Evolutionary conservation across 179 eudicot genomes (phyloP).

Genomic region (Drosera spatulata): DNA sequence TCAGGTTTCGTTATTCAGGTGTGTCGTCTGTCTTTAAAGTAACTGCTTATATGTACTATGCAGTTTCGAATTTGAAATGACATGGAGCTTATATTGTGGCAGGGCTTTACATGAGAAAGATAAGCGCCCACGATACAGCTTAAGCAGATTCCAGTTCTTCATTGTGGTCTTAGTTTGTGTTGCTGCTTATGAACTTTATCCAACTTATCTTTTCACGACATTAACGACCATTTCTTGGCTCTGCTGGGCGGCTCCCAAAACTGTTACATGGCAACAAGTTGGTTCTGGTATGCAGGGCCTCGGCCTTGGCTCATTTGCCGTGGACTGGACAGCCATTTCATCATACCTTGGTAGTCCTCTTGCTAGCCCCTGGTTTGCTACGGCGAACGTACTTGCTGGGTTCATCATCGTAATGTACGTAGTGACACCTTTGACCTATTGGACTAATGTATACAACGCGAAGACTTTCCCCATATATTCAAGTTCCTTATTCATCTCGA

Average conservation of each 20-base stretch:
- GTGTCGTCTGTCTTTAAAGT: not conserved
- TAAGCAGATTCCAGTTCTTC: constrained; percentile 34
- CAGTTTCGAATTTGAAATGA: not conserved
- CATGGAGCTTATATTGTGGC: constrained; percentile 1
- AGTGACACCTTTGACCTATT: constrained; percentile 24
- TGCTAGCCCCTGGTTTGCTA: constrained; percentile 47
- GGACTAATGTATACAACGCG: constrained; percentile 22
- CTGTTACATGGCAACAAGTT: constrained; percentile 22
- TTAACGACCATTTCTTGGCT: constrained; percentile 32
- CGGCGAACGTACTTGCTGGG: constrained; percentile 28
- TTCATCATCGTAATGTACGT: constrained; percentile 22
- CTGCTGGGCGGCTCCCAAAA: constrained; percentile 27
- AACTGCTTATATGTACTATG: not conserved
- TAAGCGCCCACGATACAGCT: constrained; percentile 20
- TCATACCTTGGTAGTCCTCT: constrained; percentile 15
- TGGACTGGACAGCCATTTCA: constrained; percentile 26
- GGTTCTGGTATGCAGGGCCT: constrained; percentile 34
- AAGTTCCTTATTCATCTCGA: constrained; percentile 27
- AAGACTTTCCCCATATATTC: constrained; percentile 25
- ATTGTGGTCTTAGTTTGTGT: constrained; percentile 15
- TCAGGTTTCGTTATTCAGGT: constrained; percentile 48
- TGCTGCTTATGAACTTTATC: constrained; percentile 21
- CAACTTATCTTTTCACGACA: constrained; percentile 20
- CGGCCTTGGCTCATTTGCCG: constrained; percentile 27
- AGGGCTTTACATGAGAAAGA: constrained; percentile 39